A percentile compares a stretch with the other conserved stretches of the same genome.
Conservation (phyloP, 2,329 filamentous ascomycete species). For the Ophiostoma tasmaniense region DNA sequence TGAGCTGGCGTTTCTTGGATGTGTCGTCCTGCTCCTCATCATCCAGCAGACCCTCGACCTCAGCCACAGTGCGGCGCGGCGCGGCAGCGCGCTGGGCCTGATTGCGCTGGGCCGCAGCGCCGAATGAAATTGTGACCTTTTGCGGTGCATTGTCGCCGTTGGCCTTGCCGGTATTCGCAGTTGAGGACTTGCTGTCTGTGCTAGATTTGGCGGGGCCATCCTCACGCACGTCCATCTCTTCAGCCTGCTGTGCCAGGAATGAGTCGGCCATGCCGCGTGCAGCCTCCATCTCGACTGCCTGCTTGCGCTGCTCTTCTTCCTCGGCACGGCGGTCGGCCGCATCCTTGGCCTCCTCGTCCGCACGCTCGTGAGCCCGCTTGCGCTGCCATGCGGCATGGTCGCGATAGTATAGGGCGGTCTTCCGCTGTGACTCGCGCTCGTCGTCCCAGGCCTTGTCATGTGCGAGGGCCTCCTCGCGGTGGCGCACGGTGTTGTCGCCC, state of each 20-base stretch:
- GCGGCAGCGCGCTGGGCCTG: conserved; percentile 44
- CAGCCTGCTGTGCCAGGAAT: conserved; percentile 77
- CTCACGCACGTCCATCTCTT: conserved; percentile 48
- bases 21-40: conserved; percentile 77
- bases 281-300: conserved; percentile 64
- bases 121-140: conserved; percentile 80
- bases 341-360: conserved; percentile 66
- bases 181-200: not conserved
- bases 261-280: conserved; percentile 80
- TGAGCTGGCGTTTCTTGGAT: conserved; percentile 63
- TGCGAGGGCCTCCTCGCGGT: conserved; percentile 61
- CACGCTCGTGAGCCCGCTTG: conserved; percentile 65
- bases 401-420: conserved; percentile 73
- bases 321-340: conserved; percentile 76
- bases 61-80: conserved; percentile 72
- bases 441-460: conserved; percentile 72
- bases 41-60: conserved; percentile 89
- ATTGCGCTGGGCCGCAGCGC: conserved; percentile 71
- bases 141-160: not conserved
- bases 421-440: conserved; percentile 66
- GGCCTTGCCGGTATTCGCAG: not conserved
- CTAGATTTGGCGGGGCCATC: not conserved
- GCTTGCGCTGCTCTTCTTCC: conserved; percentile 61
- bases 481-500: conserved; percentile 53
- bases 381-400: conserved; percentile 80